A percentile compares a stretch with the other conserved stretches of the same genome.
Conservation (phyloP, 2,329 filamentous ascomycete species). For the Shiraia sp. region DNA sequence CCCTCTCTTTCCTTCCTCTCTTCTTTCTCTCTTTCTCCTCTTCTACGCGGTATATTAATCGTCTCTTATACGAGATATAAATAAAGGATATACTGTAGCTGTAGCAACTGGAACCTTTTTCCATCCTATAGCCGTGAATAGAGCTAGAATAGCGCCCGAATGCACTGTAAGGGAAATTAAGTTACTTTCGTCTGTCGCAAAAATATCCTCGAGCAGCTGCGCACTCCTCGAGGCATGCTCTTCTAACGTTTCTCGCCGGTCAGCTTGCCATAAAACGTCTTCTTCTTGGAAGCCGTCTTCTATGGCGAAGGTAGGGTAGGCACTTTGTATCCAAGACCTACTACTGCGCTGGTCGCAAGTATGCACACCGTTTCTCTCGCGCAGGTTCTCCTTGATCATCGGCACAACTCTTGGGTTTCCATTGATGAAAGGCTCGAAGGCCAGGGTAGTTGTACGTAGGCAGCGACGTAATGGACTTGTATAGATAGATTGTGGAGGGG, state of each 20-base stretch:
- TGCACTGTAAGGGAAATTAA: slow-evolving; percentile 59
- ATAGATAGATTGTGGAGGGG: slow-evolving; percentile 64
- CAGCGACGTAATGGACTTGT: slow-evolving; percentile 64
- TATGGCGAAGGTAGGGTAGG: slow-evolving; percentile 57
- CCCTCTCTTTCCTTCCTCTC: too few species aligned
- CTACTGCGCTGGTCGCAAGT: slow-evolving; percentile 65
- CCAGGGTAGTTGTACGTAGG: slow-evolving; percentile 62
- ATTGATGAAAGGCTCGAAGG: slow-evolving; percentile 57
- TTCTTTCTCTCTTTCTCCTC: too few species aligned
- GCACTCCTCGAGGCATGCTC: slow-evolving; percentile 9
- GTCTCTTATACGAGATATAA: too few species aligned
- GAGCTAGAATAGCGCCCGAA: slow-evolving; percentile 57
- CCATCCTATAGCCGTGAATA: slow-evolving; percentile 55
- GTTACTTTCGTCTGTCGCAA: slow-evolving; percentile 46
- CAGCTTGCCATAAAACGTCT: slow-evolving; percentile 55
- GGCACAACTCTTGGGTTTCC: slow-evolving; percentile 38
- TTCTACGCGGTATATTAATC: too few species aligned
- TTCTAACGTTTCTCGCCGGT: slow-evolving; percentile 10
- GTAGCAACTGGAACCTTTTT: slow-evolving; percentile 14
- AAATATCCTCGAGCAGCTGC: slow-evolving; percentile 54
- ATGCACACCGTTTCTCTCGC: slow-evolving; percentile 66
- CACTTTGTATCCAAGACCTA: slow-evolving; percentile 53
- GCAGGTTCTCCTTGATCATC: slow-evolving; percentile 62
- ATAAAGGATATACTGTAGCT: slow-evolving; percentile 16
- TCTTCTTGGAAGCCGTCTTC: slow-evolving; percentile 62